phyloP scores from a whole-genome alignment of 805 yeast species.

The Yarrowia porcina region DNA sequence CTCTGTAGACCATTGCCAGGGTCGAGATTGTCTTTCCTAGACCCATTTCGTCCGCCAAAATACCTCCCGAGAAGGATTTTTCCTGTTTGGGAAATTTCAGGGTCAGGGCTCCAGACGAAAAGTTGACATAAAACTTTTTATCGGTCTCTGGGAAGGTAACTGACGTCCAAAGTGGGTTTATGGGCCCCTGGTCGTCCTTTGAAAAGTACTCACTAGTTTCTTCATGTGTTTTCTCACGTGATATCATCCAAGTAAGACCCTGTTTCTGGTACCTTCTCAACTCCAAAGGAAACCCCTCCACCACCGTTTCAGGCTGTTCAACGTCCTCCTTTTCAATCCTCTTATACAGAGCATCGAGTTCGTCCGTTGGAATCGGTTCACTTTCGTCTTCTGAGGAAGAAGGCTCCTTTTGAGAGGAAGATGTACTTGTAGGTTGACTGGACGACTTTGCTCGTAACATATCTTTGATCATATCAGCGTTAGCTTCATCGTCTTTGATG shows the following conservation, averaged over 20 bases:
- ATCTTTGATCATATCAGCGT: conserved; percentile 13
- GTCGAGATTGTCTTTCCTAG: conserved; percentile 89
- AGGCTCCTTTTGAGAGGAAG: background rate
- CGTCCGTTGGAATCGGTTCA: conserved; percentile 59
- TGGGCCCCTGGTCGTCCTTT: conserved; percentile 51
- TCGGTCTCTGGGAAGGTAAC: conserved; percentile 61
- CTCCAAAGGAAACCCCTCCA: conserved; percentile 52
- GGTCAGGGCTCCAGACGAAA: conserved; percentile 77
- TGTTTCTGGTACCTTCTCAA: conserved; percentile 78
- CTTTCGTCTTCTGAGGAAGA: conserved; percentile 40
- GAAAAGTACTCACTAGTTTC: conserved; percentile 36
- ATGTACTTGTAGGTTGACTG: background rate
- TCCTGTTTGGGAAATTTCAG: conserved; percentile 61
- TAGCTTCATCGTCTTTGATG: conserved; percentile 24
- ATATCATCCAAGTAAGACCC: conserved; percentile 87
- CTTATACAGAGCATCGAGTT: conserved; percentile 68
- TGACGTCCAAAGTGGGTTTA: conserved; percentile 85
- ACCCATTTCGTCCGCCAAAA: conserved; percentile 96
- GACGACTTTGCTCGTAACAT: conserved; percentile 28
- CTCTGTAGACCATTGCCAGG: conserved; percentile 64
- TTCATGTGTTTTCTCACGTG: conserved; percentile 56
- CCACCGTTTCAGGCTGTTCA: conserved; percentile 62
- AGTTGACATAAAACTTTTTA: conserved; percentile 62
- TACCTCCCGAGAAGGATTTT: conserved; percentile 70
- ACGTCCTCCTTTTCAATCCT: conserved; percentile 63